Base-by-base conservation (phyloP, 768 basidiomycete species). In the Antrodiella citrinella region DNA sequence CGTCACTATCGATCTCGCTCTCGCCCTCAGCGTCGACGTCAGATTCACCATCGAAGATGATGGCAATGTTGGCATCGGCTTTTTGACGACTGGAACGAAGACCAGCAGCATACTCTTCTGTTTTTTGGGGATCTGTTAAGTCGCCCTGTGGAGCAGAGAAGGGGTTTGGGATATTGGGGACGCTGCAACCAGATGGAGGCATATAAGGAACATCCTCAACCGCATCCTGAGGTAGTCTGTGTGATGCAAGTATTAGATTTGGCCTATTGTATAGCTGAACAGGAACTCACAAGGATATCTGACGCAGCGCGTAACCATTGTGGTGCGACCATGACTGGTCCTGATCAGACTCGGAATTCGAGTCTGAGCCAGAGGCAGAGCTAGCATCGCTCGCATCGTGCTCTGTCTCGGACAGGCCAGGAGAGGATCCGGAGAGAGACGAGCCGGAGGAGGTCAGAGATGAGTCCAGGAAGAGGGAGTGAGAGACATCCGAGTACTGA, bases 21-120 rank as follows among this genome's bases (percentile, higher is more conserved):
- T 50, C 43, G 2, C 26, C 49, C 41, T 50, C 46, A 10, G 21
- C 48, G 39, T 49, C 49, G 26, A 10, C 41, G 42, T 50, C 49
- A 10, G 42, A 44, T 19, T 44, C 49, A 19, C 40, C 21, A 18
- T 43, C 19, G 41, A 22, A 43, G 41, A 35, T 35, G 15, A 35
- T 35, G 15, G 30, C 30, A 15, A 35, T 35, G 30, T 35, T 35
- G 7, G 30, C 30, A 35, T 35, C 30, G 15, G 30, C 30, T 15
- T 35, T 35, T 35, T 35, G 30, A 35, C 30, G 30, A 35, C 30
- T 35, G 30, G 30, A 7, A 35, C 30, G 30, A 35, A 15, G 7
- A 7, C 30, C 30, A 15, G 30, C 7, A 35, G 7, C 30, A 7
- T 7, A 7, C 7, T 35, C 15, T 35, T 35, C 30, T 35, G 15